These are phyloP conservation scores for Aspergillus avenaceus DNA, from an alignment of 495 filamentous ascomycete species.

Conservation along the genomic window DNA sequence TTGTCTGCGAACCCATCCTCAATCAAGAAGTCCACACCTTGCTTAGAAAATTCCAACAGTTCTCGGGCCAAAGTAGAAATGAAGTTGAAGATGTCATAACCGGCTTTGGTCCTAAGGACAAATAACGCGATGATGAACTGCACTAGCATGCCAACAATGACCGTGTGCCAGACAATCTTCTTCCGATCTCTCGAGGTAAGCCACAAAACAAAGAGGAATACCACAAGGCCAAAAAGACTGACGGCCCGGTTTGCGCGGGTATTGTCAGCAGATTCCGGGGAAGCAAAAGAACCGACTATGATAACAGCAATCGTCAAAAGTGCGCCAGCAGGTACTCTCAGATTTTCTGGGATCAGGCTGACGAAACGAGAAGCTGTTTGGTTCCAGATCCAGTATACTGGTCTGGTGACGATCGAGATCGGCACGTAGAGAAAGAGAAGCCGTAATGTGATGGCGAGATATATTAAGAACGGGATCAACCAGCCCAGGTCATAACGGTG, in stretches of 20 bases:
- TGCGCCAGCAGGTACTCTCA: conserved; percentile 57
- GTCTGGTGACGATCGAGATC: conserved; percentile 57
- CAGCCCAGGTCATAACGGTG: conserved; percentile 73
- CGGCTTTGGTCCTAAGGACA: conserved; percentile 72
- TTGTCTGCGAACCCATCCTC: conserved; percentile 32
- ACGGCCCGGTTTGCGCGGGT: conserved; percentile 74
- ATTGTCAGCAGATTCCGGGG: conserved; percentile 66
- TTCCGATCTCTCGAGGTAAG: conserved; percentile 66
- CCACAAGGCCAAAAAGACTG: conserved; percentile 72
- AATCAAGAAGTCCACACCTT: conserved; percentile 72
- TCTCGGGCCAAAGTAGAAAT: conserved; percentile 64
- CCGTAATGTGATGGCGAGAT: conserved; percentile 68
- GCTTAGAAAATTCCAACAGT: conserved; percentile 64
- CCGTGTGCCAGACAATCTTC: conserved; percentile 61
- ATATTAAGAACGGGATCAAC: conserved; percentile 82
- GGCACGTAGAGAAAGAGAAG: conserved; percentile 72
- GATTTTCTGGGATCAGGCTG: conserved; percentile 55
- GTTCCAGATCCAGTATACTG: conserved; percentile 63
- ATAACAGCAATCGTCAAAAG: conserved; percentile 62
- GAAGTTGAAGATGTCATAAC: conserved; percentile 84
- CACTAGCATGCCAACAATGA: conserved; percentile 80
- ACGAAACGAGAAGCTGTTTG: conserved; percentile 52
- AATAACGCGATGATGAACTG: conserved; percentile 89
- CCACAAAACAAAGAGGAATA: conserved; percentile 65
- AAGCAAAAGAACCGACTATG: conserved; percentile 69